Evolutionary conservation across 139 green algal genomes (phyloP), one percentile per base, ranked within the genome.

Genomic region (Medakamo hakoo): DNA sequence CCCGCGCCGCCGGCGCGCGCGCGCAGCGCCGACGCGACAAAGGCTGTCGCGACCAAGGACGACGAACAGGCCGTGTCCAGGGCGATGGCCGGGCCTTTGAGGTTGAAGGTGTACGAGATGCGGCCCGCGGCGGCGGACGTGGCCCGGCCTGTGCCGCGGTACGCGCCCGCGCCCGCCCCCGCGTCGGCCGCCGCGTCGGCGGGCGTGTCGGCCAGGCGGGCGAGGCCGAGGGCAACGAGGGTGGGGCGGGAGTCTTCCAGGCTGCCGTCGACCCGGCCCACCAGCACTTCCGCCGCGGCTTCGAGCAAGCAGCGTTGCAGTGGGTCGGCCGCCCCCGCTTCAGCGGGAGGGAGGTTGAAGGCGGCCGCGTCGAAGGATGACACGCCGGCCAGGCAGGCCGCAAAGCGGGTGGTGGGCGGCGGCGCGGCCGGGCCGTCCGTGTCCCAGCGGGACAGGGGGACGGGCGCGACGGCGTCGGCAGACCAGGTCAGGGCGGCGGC

Each of bases 1-100:
- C 80, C 76, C 2, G 63, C 30, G 3, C 14, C 31, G 4, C 30
- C 60, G 23, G 76, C 69, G 40, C 40, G 40, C 0, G n/a, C 30
- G 2, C 30, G 27, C 28, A 83, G 60, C 20, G 70, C 62, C 19
- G 32, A 69, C 57, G 70, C 40, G 2, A 82, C 80, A 18, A 91
- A 27, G 60, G 82, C 65, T 2, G 78, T 73, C 21, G 82, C 74
- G 2, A 93, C 83, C n/a, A 96, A 70, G 18, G 82, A 91, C 14
- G 86, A 92, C 16, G 85, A 94, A 78, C 88, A 96, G 5, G 88
- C 88, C 2, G 84, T 89, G 71, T 85, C 69, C 16, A 73, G 67
- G 48, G 80, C 86, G 55, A 77, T n/a, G 32, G 60, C 65, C 5
- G 77, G 63, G 14, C 73, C 69, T 4, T 48, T 65, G 18, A 80